Evolutionary conservation across 2,329 filamentous ascomycete genomes (phyloP).

Genomic region (Curvularia verruculosa): DNA sequence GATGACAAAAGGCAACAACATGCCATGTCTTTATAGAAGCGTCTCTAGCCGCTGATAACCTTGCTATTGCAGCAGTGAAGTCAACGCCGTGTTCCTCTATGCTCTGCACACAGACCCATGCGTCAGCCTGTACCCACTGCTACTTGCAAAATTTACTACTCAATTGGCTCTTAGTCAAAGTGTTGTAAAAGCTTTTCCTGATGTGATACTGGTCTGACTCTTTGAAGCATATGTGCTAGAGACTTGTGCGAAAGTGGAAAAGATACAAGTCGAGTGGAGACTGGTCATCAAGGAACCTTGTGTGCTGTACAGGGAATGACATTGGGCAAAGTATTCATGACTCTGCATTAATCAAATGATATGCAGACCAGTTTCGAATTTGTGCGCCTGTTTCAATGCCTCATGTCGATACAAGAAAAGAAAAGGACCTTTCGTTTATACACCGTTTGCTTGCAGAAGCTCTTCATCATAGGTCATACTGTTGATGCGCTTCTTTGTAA

Average conservation of each 20-base stretch:
- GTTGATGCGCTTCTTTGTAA: constrained; percentile 69
- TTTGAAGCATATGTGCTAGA: not conserved
- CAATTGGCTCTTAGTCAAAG: not conserved
- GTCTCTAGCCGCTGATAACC: not conserved
- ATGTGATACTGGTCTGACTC: not conserved
- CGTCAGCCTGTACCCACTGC: not conserved
- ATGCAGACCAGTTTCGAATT: constrained; percentile 20
- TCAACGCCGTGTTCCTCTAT: not conserved
- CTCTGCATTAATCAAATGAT: constrained; percentile 20
- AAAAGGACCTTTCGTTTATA: constrained; percentile 16
- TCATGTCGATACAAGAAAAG: constrained; percentile 28
- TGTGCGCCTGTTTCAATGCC: constrained; percentile 29
- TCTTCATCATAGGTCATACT: constrained; percentile 47
- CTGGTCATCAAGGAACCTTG: not conserved
- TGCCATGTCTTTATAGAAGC: not conserved
- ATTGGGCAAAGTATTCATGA: not conserved
- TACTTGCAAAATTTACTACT: not conserved
- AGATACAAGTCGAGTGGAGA: not conserved
- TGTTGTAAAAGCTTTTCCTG: not conserved
- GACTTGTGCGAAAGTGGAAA: not conserved
- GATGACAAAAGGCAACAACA: constrained; percentile 1
- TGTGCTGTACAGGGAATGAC: not conserved
- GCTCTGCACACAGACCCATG: not conserved
- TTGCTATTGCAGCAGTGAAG: not conserved
- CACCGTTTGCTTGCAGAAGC: constrained; percentile 36